A percentile compares a stretch with the other conserved stretches of the same genome.
phyloP scores from a whole-genome alignment of 805 yeast genomes.

The Yamadazyma olivae region DNA sequence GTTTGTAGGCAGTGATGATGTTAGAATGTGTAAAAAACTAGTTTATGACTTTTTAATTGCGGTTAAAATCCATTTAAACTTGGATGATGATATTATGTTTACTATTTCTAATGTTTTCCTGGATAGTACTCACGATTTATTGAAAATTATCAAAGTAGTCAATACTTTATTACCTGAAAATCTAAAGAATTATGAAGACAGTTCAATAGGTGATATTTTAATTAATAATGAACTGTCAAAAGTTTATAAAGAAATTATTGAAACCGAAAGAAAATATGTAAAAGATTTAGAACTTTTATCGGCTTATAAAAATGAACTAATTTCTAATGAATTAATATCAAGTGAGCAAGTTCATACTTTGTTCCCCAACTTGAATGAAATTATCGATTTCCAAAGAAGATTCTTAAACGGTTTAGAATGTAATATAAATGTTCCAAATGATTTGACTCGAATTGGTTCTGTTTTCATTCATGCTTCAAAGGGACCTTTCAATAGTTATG shows the following conservation, averaged over 20 bases:
- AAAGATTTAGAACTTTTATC: conserved; percentile 80
- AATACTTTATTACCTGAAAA: conserved; percentile 43
- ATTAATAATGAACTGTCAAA: conserved; percentile 62
- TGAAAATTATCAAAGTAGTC: conserved; percentile 73
- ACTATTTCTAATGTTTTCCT: conserved; percentile 88
- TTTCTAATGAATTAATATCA: conserved; percentile 62
- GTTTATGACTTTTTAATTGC: conserved; percentile 88
- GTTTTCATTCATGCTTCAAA: conserved; percentile 78
- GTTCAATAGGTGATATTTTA: conserved; percentile 20
- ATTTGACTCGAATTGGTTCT: conserved; percentile 84
- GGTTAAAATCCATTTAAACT: conserved; percentile 70
- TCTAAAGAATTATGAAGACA: conserved; percentile 19
- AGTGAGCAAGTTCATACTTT: conserved; percentile 76
- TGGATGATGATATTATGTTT: conserved; percentile 80
- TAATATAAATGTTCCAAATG: conserved; percentile 70
- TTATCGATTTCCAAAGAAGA: conserved; percentile 89
- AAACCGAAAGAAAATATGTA: conserved; percentile 90
- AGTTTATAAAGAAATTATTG: conserved; percentile 79
- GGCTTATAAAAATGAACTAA: conserved; percentile 65
- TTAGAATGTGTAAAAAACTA: conserved; percentile 80
- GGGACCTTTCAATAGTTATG: conserved; percentile 82
- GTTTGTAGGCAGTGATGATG: conserved; percentile 71
- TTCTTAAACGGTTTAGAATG: conserved; percentile 86
- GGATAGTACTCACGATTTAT: conserved; percentile 72
- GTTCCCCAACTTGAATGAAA: conserved; percentile 80